phyloP scores from a whole-genome alignment of 345 rosid genomes.

The Iberis pinnata region DNA sequence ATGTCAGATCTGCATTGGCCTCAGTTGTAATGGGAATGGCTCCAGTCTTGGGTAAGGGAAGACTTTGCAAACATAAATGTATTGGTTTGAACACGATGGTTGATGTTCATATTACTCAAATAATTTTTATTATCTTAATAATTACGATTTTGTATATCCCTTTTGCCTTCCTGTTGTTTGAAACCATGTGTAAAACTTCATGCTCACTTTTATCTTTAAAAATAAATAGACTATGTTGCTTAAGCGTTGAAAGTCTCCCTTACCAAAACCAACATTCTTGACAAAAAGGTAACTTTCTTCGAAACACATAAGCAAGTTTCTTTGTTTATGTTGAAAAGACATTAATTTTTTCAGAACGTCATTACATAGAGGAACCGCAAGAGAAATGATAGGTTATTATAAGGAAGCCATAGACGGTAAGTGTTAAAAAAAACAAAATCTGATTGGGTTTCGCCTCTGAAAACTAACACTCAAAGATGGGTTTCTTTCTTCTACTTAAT shows the following conservation, averaged over 20 bases:
- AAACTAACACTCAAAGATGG: neutral
- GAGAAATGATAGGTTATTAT: constrained; percentile 72
- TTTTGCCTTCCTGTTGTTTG: no score
- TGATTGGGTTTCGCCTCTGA: neutral
- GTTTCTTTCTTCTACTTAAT: neutral
- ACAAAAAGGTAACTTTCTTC: constrained; percentile 63
- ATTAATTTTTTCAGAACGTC: constrained; percentile 47
- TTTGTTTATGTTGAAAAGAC: neutral
- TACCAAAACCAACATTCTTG: constrained; percentile 74
- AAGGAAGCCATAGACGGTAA: constrained; percentile 87
- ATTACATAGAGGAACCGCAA: constrained; percentile 95
- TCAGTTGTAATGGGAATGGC: constrained; percentile 99
- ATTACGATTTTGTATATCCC: no score
- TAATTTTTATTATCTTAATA: no score
- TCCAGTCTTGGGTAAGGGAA: constrained; percentile 63
- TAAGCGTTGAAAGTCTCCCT: no score
- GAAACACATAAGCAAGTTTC: neutral
- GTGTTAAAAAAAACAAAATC: no score
- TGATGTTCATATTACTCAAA: neutral
- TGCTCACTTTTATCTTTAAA: no score
- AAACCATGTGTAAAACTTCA: no score
- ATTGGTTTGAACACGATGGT: neutral
- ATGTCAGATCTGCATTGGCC: constrained; percentile 95
- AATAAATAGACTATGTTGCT: no score
- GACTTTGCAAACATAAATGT: constrained; percentile 13